phyloP scores from a whole-genome alignment of 106 monocot genomes.

The Allium fistulosum region DNA sequence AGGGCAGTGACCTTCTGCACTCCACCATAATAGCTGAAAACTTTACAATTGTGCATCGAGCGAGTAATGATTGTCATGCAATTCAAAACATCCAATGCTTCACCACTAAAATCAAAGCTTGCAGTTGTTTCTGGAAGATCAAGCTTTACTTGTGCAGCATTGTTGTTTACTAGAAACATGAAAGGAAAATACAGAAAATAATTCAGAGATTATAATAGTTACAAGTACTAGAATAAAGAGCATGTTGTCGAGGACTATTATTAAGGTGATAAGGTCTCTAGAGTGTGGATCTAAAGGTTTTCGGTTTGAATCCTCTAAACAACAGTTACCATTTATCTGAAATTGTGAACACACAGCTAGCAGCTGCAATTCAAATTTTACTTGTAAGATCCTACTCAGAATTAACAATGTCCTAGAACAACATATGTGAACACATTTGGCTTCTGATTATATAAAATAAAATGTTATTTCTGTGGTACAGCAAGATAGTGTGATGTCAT shows the following conservation, averaged over 20 bases:
- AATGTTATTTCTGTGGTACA: too few species aligned
- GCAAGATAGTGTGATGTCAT: too few species aligned
- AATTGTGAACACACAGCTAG: too few species aligned
- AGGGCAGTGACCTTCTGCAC: slow-evolving; percentile 91
- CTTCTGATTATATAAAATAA: too few species aligned
- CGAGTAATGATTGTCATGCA: slow-evolving; percentile 62
- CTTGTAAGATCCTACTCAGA: too few species aligned
- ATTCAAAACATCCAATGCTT: slow-evolving; percentile 54
- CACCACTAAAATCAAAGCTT: slow-evolving; percentile 40
- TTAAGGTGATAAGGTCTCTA: too few species aligned
- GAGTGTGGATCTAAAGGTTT: too few species aligned
- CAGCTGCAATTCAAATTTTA: too few species aligned
- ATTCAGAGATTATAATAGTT: background rate
- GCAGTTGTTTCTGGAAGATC: slow-evolving; percentile 34
- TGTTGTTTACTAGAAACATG: slow-evolving; percentile 39
- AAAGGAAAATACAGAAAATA: background rate
- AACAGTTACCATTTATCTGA: background rate
- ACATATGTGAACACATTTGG: too few species aligned
- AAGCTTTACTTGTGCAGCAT: slow-evolving; percentile 18
- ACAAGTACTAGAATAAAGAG: too few species aligned
- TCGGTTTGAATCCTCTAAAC: background rate
- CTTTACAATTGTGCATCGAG: slow-evolving; percentile 87
- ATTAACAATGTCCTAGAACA: too few species aligned
- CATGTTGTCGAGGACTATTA: too few species aligned
- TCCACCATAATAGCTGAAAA: slow-evolving; percentile 97